Percentiles rank a stretch among this genome's conserved stretches.
Conservation (phyloP, 1,284 basidiomycete species). For the Exobasidium cylindrosporum region DNA sequence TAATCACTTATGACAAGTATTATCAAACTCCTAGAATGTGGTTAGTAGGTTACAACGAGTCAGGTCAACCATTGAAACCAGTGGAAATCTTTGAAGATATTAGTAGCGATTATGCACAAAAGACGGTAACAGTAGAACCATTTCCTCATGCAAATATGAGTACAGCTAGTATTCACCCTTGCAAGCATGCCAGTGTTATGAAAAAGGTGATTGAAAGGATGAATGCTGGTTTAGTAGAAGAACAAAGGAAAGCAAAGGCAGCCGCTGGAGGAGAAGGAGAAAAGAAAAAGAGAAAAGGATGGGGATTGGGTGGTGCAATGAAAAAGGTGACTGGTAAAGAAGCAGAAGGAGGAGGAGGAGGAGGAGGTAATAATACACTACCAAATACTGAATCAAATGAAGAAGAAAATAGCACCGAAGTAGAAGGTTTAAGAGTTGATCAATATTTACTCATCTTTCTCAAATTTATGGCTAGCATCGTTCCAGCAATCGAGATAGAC, state of each 20-base stretch:
- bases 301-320: slow-evolving; percentile 70
- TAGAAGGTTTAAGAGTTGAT: slow-evolving; percentile 47
- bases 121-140: slow-evolving; percentile 96
- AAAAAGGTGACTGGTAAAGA: slow-evolving; percentile 65
- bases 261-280: slow-evolving; percentile 49
- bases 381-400: background rate
- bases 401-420: slow-evolving; percentile 15
- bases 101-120: slow-evolving; percentile 92
- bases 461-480: slow-evolving; percentile 53
- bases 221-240: slow-evolving; percentile 64
- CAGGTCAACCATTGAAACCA: slow-evolving; percentile 58
- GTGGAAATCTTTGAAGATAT: slow-evolving; percentile 95
- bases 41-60: slow-evolving; percentile 53
- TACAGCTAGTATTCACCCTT: slow-evolving; percentile 80
- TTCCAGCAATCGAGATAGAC: slow-evolving; percentile 53
- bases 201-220: slow-evolving; percentile 99
- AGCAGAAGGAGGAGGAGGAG: background rate
- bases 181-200: slow-evolving; percentile 99
- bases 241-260: slow-evolving; percentile 4
- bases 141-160: slow-evolving; percentile 81
- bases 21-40: slow-evolving; percentile 52
- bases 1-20: slow-evolving; percentile 96
- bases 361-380: background rate
- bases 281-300: slow-evolving; percentile 69
- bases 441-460: slow-evolving; percentile 54